These are phyloP conservation scores for Golovinomyces cichoracearum DNA, from an alignment of 2,329 filamentous ascomycete species.

Conservation along the genomic window DNA sequence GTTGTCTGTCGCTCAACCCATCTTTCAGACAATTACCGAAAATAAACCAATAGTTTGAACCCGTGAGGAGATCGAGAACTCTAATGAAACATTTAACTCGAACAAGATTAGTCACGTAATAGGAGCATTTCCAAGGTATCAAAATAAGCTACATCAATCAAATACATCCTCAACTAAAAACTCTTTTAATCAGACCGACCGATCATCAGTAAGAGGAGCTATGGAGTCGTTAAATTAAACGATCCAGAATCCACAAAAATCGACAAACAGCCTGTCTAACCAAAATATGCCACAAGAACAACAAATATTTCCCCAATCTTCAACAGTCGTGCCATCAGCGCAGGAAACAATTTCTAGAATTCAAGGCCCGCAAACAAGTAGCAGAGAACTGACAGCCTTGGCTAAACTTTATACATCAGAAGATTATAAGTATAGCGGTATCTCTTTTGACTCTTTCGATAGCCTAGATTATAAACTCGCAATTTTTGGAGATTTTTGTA, in stretches of 20 bases:
- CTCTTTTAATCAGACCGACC: no score
- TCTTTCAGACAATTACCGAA: neutral
- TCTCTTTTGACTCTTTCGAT: neutral
- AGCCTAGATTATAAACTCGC: neutral
- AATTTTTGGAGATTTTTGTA: neutral
- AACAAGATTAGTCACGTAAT: neutral
- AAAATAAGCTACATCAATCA: no score
- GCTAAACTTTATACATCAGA: neutral
- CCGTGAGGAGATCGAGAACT: neutral
- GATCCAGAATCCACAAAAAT: no score
- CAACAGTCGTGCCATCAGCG: neutral
- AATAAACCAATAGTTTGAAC: neutral
- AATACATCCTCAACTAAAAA: no score
- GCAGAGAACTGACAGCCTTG: neutral
- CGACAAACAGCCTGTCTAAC: no score
- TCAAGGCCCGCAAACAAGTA: neutral
- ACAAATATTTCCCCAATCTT: no score
- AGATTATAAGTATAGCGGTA: neutral
- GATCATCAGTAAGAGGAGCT: no score
- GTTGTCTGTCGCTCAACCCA: neutral
- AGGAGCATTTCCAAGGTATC: no score
- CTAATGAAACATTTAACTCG: neutral
- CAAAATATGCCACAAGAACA: no score
- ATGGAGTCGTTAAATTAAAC: no score
- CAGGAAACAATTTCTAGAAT: neutral